Base-by-base conservation (phyloP, 257 asterid genomes). In the Mitragyna speciosa region DNA sequence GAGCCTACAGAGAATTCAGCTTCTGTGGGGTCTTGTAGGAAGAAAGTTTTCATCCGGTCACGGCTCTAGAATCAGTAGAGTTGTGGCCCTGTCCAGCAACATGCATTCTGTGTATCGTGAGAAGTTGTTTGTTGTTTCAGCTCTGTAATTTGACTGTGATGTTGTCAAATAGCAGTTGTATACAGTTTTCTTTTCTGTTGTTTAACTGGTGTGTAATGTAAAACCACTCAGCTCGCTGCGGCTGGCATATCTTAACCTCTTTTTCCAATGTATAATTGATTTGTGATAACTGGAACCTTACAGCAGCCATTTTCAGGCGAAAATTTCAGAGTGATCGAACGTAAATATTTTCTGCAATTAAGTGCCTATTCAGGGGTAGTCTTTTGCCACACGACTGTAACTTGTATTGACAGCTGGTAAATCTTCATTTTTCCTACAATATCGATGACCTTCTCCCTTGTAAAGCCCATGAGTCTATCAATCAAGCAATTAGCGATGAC, bases 41-140 rank as follows among this genome's bases (percentile, higher is more conserved):
- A 82, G 82, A 90, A 87, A 84, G 78, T 87, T 82, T 90, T 90
- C 79, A 92, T 92, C 41, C 97, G 93, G 39, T 92, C 97, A 6
- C 88, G 97, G 58, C 88, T 92, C 66, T 90, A 83, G 80, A 81
- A 61, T n/a, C 71, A 56, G 66, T 4, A 48, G 16, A 78, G 12
- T 5, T 28, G 19, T 63, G 77, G n/a, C 30, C 58, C 19, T 43
- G 41, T 28, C 41, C 10, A 64, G 68, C 33, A 26, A 10, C 36
- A 61, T 61, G 20, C 15, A 12, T 28, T 12, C 41, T 26, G 69
- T 64, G 41, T 64, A 28, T 1, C 30, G 39, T 4, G 20, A 28
- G 69, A 64, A 64, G 41, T 61, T 10, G 5, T 11, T 19, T 12
- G 69, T n/a, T 12, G 41, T 28, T 26, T 26, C 7, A 12, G 8